These are phyloP conservation scores for Thalassiosira exigua DNA, from an alignment of 352 stramenopile species.

Conservation along the genomic window DNA sequence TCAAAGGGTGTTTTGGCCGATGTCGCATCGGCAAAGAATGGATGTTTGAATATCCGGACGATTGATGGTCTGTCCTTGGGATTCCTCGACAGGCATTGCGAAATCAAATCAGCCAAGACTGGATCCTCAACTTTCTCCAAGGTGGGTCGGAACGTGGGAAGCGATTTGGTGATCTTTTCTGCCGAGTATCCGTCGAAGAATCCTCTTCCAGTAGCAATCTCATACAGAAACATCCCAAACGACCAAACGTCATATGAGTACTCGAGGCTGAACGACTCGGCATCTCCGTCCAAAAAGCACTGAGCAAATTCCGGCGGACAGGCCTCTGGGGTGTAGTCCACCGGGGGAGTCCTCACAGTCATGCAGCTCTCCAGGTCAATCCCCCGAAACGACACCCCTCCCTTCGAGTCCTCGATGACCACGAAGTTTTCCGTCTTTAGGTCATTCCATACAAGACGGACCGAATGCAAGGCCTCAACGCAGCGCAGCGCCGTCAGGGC, in stretches of 20 bases:
- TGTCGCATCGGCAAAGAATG: conserved; percentile 67
- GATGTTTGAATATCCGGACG: conserved; percentile 76
- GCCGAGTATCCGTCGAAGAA: conserved; percentile 78
- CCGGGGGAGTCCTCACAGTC: conserved; percentile 65
- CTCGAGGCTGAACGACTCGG: conserved; percentile 74
- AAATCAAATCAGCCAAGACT: conserved; percentile 75
- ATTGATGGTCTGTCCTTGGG: conserved; percentile 67
- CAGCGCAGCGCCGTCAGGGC: conserved; percentile 72
- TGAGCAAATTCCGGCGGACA: conserved; percentile 84
- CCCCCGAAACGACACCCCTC: conserved; percentile 64
- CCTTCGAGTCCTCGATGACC: conserved; percentile 62
- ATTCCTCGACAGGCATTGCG: conserved; percentile 66
- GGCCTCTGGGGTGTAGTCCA: conserved; percentile 84
- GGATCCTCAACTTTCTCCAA: conserved; percentile 64
- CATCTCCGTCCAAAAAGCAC: conserved; percentile 77
- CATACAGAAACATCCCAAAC: conserved; percentile 84
- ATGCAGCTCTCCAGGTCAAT: conserved; percentile 86
- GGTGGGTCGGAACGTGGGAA: conserved; percentile 57
- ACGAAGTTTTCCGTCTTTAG: conserved; percentile 86
- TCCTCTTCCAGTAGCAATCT: conserved; percentile 71
- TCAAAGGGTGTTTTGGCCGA: conserved; percentile 49
- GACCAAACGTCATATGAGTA: conserved; percentile 84
- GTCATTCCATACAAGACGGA: conserved; percentile 84
- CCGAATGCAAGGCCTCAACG: conserved; percentile 74
- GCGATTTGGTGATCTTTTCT: conserved; percentile 76